Conservation (phyloP, 2,329 filamentous ascomycete species). For the Tolypocladium nubicola region DNA sequence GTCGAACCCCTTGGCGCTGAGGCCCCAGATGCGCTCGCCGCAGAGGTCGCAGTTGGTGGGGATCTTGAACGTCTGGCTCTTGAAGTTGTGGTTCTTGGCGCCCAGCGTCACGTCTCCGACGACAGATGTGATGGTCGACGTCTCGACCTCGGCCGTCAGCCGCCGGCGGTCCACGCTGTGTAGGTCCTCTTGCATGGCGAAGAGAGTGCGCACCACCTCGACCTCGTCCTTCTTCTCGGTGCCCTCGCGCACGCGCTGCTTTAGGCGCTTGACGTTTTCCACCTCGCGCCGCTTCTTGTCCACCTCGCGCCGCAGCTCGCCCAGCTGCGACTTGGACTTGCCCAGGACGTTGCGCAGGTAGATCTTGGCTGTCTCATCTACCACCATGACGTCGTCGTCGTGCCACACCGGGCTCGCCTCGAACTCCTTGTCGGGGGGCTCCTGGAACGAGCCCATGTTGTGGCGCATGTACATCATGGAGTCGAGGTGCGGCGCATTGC, state of each 20-base stretch:
- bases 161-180: constrained; percentile 77
- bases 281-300: constrained; percentile 83
- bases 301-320: constrained; percentile 69
- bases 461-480: constrained; percentile 97
- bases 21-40: constrained; percentile 91
- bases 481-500: constrained; percentile 82
- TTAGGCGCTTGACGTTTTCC: constrained; percentile 61
- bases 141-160: constrained; percentile 84
- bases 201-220: constrained; percentile 71
- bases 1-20: constrained; percentile 93
- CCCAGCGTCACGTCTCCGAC: constrained; percentile 90
- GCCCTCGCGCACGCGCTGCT: constrained; percentile 69
- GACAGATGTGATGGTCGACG: constrained; percentile 78
- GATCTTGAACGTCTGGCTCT: constrained; percentile 97
- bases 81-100: constrained; percentile 94
- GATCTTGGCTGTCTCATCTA: constrained; percentile 77
- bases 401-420: constrained; percentile 97
- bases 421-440: constrained; percentile 75
- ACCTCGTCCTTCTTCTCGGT: constrained; percentile 85
- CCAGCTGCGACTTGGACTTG: constrained; percentile 79
- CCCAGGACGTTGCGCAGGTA: constrained; percentile 85
- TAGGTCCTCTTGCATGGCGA: constrained; percentile 72
- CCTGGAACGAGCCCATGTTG: constrained; percentile 73
- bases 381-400: constrained; percentile 78
- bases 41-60: constrained; percentile 97